These are phyloP conservation scores for Suillus weaverae DNA, from an alignment of 768 basidiomycete species.

Conservation along the genomic window DNA sequence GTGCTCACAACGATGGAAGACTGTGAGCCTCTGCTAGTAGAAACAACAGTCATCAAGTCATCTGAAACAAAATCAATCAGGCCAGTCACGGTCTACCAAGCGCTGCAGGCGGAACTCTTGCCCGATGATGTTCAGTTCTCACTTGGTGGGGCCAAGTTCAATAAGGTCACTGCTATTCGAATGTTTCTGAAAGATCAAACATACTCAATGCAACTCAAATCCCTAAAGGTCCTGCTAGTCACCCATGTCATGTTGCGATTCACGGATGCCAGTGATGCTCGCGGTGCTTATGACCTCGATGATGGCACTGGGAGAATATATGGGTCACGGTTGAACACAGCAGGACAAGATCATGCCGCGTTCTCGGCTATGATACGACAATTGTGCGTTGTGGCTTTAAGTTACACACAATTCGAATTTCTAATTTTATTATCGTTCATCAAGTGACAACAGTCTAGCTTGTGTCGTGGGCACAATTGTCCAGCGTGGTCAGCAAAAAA, in stretches of 20 bases:
- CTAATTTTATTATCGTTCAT: neutral
- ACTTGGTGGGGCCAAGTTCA: constrained; percentile 45
- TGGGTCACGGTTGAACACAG: neutral
- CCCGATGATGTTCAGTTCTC: constrained; percentile 43
- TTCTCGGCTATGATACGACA: constrained; percentile 18
- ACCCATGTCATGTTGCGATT: constrained; percentile 37
- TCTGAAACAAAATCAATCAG: constrained; percentile 26
- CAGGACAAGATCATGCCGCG: constrained; percentile 9
- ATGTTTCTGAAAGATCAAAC: neutral
- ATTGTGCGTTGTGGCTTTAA: neutral
- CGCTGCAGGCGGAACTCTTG: constrained; percentile 42
- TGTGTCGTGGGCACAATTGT: constrained; percentile 10
- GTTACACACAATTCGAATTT: neutral
- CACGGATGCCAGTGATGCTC: constrained; percentile 13
- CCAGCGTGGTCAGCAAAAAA: constrained; percentile 1
- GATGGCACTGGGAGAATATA: constrained; percentile 38
- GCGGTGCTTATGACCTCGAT: constrained; percentile 27
- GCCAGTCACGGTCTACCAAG: constrained; percentile 58
- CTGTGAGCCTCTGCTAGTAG: constrained; percentile 11
- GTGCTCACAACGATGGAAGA: constrained; percentile 9
- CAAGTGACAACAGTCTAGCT: constrained; percentile 23
- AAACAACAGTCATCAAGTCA: constrained; percentile 6
- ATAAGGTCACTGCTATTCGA: constrained; percentile 21
- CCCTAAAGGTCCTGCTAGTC: constrained; percentile 47
- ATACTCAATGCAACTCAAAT: neutral